Conservation (phyloP, 305 asterid genomes). For the Fraxinus albicans region DNA sequence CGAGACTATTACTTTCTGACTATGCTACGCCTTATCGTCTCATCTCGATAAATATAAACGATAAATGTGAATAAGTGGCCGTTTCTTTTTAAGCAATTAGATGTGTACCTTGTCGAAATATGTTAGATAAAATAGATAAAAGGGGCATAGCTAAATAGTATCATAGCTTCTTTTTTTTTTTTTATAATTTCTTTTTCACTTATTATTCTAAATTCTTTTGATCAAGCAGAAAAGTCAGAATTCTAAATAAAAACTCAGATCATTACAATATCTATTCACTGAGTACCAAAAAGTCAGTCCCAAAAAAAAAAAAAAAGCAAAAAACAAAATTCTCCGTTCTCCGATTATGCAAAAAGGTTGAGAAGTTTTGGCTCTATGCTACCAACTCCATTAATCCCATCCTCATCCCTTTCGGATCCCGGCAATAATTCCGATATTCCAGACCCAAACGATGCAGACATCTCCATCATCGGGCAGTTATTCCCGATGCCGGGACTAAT, state of each 20-base stretch:
- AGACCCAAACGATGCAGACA: conserved; percentile 46
- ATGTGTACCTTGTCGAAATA: no score
- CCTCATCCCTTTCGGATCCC: conserved; percentile 34
- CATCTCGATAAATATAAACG: no score
- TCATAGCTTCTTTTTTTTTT: no score
- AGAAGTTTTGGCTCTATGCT: conserved; percentile 76
- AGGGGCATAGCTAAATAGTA: no score
- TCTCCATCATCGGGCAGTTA: conserved; percentile 16
- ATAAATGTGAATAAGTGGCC: no score
- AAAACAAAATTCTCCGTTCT: not conserved
- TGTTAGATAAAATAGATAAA: no score
- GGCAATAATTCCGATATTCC: conserved; percentile 48
- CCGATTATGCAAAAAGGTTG: conserved; percentile 51
- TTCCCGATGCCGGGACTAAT: not conserved
- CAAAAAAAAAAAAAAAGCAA: not conserved
- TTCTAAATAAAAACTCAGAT: conserved; percentile 24
- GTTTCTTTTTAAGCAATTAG: no score
- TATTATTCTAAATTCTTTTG: not conserved
- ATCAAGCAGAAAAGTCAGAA: conserved; percentile 1
- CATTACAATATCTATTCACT: conserved; percentile 28
- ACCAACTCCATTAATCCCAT: conserved; percentile 34
- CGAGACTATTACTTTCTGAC: no score
- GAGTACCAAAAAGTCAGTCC: conserved; percentile 27
- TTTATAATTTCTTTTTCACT: not conserved
- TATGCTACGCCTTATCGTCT: no score